phyloP scores from a whole-genome alignment of 257 asterid species.

The Henckelia pumila region DNA sequence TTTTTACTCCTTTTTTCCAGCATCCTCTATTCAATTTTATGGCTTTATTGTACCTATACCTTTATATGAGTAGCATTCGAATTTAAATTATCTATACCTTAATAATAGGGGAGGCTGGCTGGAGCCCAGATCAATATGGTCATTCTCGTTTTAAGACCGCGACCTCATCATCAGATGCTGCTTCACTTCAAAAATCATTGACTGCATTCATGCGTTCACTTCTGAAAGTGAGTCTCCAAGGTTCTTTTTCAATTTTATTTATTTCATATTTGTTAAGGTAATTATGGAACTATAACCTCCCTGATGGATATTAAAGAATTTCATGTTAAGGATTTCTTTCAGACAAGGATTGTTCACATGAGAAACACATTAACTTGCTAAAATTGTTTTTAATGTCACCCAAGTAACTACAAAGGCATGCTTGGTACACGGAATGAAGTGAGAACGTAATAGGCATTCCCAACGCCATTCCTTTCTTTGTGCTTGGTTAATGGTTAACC shows the following conservation, averaged over 20 bases:
- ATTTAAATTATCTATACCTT: conserved; percentile 33
- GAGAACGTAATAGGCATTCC: no score
- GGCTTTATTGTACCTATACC: conserved; percentile 23
- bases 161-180: conserved; percentile 59
- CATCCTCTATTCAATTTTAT: conserved; percentile 5
- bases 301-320: neutral
- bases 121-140: conserved; percentile 95
- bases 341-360: neutral
- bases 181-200: conserved; percentile 69
- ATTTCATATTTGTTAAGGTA: neutral
- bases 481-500: no score
- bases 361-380: neutral
- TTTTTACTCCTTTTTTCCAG: conserved; percentile 4
- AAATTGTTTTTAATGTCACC: no score
- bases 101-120: conserved; percentile 88
- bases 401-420: no score
- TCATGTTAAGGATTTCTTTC: neutral
- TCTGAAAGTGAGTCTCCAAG: conserved; percentile 50
- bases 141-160: conserved; percentile 74
- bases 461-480: no score
- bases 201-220: conserved; percentile 92
- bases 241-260: conserved; percentile 14
- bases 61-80: conserved; percentile 19
- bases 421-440: no score
- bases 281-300: neutral